Base-by-base conservation (phyloP, 2,329 filamentous ascomycete species). In the Colletotrichum endophyticum region DNA sequence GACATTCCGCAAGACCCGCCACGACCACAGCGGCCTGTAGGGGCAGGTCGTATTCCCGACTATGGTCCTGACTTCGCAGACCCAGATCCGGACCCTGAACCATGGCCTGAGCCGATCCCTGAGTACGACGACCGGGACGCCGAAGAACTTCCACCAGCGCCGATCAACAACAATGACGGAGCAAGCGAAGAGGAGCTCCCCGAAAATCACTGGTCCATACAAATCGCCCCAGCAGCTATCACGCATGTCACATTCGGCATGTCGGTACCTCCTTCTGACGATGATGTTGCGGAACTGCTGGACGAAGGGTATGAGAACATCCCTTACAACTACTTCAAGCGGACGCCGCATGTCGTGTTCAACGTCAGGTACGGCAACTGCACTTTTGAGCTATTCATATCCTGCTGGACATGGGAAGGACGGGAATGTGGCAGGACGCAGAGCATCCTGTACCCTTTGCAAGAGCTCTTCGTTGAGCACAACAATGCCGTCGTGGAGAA, bases 81-180 rank as follows among this genome's bases (percentile, higher is more conserved):
- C 11, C 44, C 44, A 22, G 44, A 53, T 7, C n/a, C n/a, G 0
- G 3, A 53, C 6, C 44, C 44, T 0, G n/a, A 53, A 0, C 44
- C 44, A 22, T 25, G 44, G 44, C 44, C 44, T 22, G 11, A 22
- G 6, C 44, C n/a, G 0, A 25, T 53, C n/a, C 44, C 11, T 3
- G 44, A 53, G 6, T 12, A 53, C 0, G n/a, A 53, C n/a, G 6
- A 53, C 16, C 44, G 9, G 1, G n/a, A 22, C 11, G 0, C 0
- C 22, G 44, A 53, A 25, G 44, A 53, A n/a, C 44, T 8, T 8
- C 27, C n/a, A 56, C 27, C 27, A 27, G 22, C 19, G 6, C 44
- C 53, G 11, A 2, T n/a, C 2, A 34, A 59, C 9, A 22, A 30
- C 22, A 59, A 53, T 1, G 44, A 53, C 11, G 44, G 44, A 0